Evolutionary conservation across 2,329 filamentous ascomycete species (phyloP), one percentile per base, ranked within the genome.

Genomic region (Nigrospora oryzae): DNA sequence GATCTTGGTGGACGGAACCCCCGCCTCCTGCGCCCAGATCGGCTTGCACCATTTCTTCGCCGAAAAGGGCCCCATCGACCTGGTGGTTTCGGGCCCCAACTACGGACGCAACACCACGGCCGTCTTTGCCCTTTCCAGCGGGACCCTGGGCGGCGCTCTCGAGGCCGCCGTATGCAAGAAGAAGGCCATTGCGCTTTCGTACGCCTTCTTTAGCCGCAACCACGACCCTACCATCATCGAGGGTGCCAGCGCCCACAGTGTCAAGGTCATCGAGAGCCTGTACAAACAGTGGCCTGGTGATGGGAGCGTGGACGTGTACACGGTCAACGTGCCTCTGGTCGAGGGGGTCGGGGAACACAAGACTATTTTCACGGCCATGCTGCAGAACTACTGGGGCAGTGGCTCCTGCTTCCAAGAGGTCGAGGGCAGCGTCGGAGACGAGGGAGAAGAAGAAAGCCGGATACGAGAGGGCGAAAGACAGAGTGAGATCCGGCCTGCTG

Each of bases 351-450:
- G 83, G 53, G 61, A 69, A 15, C 74, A 76, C 44, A 89, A 86
- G 66, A 81, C 90, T 4, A 57, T 93, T n/a, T 95, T 83, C 68
- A 91, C 93, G 3, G 70, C 80, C 49, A 85, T 96, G 75, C 68
- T 97, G 57, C 88, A 95, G 66, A 98, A 97, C 63, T 83, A 84
- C 59, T 98, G 93, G 93, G 73, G 71, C 16, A 74, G 76, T n/a
- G 87, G 86, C 5, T 86, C 86, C 46, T 95, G 89, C 59, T 97
- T 96, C 64, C 75, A 89, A 55, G 89, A 89, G 60, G 74, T 91
- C 30, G 82, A 85, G 42, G 78, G 82, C 39, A 75, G 77, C 12
- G 71, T 73, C 3, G 77, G 75, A 4, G 79, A 84, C 43, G 76
- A 81, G 46, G 79, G 80, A 14, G 75, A 83, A 52, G 82, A 86